phyloP scores from a whole-genome alignment of 2,329 filamentous ascomycete species.

The Chaetomium sp. region DNA sequence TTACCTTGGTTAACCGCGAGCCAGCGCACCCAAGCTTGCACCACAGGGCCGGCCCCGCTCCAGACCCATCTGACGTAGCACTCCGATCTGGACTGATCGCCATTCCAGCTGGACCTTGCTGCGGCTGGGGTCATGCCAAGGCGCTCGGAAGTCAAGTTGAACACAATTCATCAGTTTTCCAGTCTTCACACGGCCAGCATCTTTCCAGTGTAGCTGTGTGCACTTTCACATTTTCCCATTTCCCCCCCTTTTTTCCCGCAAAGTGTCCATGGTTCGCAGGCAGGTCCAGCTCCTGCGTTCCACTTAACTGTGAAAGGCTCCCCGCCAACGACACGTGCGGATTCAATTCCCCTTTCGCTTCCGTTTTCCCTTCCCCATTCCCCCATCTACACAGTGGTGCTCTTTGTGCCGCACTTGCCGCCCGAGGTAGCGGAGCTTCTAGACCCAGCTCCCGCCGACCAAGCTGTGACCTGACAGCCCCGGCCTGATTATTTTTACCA shows the following conservation, averaged over 20 bases:
- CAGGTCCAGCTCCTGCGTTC: constrained; percentile 20
- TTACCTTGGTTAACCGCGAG: no score
- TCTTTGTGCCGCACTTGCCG: constrained; percentile 24
- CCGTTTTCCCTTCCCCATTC: not conserved
- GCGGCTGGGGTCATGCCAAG: constrained; percentile 21
- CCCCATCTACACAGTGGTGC: not conserved
- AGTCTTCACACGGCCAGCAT: not conserved
- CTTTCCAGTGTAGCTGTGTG: constrained; percentile 18
- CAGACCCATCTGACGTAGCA: constrained; percentile 32
- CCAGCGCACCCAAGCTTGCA: constrained; percentile 6
- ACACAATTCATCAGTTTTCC: constrained; percentile 2
- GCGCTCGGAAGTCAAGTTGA: constrained; percentile 10
- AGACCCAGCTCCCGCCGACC: constrained; percentile 1
- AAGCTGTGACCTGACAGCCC: not conserved
- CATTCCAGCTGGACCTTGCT: constrained; percentile 21
- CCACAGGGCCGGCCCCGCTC: constrained; percentile 13
- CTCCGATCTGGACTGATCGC: constrained; percentile 28
- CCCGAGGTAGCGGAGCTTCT: constrained; percentile 13
- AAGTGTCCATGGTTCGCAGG: constrained; percentile 19
- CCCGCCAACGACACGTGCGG: not conserved
- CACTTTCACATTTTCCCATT: constrained; percentile 23
- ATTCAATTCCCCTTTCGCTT: constrained; percentile 1
- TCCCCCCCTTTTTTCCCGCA: constrained; percentile 11
- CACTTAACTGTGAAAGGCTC: constrained; percentile 10
- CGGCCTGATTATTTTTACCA: constrained; percentile 2